Percentiles rank a stretch among this genome's conserved stretches.
These are phyloP conservation scores for Penicillium brasilianum DNA, from an alignment of 2,329 filamentous ascomycete genomes.

Conservation along the genomic window DNA sequence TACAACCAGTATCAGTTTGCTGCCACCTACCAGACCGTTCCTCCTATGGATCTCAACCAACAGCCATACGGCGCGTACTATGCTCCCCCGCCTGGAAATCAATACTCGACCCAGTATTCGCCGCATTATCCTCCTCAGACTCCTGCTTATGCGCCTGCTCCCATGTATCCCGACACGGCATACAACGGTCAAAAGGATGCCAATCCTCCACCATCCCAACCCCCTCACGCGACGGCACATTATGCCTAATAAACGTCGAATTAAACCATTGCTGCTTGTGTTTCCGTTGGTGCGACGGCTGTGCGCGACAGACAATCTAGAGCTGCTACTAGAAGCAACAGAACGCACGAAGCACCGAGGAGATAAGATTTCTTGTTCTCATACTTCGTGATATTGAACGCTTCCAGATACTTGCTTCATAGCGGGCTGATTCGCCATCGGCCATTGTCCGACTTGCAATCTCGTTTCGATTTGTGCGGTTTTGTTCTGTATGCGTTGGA, in stretches of 20 bases:
- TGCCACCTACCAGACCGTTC: background rate
- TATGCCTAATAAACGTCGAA: background rate
- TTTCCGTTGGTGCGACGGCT: background rate
- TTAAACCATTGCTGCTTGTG: background rate
- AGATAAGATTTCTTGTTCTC: no score
- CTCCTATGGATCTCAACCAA: background rate
- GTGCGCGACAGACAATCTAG: no score
- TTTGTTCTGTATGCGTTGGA: background rate
- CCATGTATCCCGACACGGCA: background rate
- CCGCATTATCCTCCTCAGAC: background rate
- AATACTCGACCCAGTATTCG: background rate
- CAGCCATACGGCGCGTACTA: slow-evolving; percentile 3
- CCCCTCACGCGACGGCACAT: background rate
- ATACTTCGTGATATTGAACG: background rate
- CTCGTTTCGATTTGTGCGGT: background rate
- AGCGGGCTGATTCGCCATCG: background rate
- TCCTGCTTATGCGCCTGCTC: background rate
- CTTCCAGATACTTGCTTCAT: background rate
- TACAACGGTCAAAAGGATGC: background rate
- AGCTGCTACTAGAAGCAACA: no score
- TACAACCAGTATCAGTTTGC: background rate
- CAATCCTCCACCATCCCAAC: background rate
- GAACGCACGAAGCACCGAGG: no score
- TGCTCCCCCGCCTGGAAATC: background rate
- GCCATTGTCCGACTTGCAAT: background rate